A percentile compares a stretch with the other conserved stretches of the same genome.
phyloP scores from a whole-genome alignment of 768 basidiomycete genomes.

The Gelatoporia subvermispora region DNA sequence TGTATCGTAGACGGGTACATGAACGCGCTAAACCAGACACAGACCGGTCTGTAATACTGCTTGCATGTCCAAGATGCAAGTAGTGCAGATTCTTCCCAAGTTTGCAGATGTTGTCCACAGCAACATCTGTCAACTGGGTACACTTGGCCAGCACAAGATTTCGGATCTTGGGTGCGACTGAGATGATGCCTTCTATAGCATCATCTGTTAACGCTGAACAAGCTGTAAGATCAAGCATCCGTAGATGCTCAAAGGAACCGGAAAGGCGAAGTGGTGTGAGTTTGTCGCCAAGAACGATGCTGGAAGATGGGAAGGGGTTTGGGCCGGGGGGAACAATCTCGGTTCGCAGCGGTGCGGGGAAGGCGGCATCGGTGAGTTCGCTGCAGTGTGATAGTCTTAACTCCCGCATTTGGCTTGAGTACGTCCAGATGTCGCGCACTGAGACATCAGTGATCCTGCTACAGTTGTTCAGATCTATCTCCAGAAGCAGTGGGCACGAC shows the following conservation, averaged over 20 bases:
- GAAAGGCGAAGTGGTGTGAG: constrained; percentile 64
- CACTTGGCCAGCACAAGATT: constrained; percentile 59
- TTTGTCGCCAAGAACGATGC: constrained; percentile 32
- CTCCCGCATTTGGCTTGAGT: constrained; percentile 83
- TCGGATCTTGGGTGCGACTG: constrained; percentile 44
- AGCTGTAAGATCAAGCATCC: constrained; percentile 90
- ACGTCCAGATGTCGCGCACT: constrained; percentile 78
- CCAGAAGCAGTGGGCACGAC: constrained; percentile 81
- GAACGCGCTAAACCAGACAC: constrained; percentile 78
- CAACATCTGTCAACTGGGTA: constrained; percentile 70
- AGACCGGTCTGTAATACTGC: constrained; percentile 84
- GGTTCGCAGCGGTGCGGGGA: constrained; percentile 64
- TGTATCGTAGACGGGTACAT: constrained; percentile 88
- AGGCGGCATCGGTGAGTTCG: constrained; percentile 76
- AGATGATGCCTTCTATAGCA: constrained; percentile 69
- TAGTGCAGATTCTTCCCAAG: constrained; percentile 93
- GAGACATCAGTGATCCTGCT: constrained; percentile 69
- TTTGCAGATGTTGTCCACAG: constrained; percentile 77
- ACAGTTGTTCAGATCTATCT: constrained; percentile 90
- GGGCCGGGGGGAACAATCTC: constrained; percentile 36
- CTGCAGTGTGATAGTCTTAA: constrained; percentile 79
- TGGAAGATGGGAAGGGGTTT: constrained; percentile 32
- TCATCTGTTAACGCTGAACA: constrained; percentile 73
- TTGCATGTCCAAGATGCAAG: constrained; percentile 90
- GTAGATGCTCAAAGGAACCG: constrained; percentile 73